These are phyloP conservation scores for Backusella macrospora DNA, from an alignment of 192 early-diverging fungal species.

Conservation along the genomic window DNA sequence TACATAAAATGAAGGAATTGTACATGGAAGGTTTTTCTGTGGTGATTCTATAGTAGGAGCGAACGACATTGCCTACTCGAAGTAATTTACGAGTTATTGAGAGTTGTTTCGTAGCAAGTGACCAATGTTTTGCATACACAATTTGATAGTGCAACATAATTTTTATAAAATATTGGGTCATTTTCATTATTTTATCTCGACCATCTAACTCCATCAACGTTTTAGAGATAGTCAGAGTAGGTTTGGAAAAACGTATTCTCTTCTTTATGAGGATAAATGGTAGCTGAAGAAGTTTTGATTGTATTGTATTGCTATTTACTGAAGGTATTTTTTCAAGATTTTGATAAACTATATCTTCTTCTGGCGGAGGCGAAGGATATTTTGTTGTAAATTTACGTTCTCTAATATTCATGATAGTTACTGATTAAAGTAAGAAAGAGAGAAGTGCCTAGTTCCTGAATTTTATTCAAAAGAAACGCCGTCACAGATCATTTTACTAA, in stretches of 20 bases:
- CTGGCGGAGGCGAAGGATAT: slow-evolving; percentile 13
- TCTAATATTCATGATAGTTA: background rate
- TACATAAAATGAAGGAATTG: slow-evolving; percentile 17
- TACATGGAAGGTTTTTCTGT: background rate
- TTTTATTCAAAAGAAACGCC: background rate
- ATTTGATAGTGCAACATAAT: slow-evolving; percentile 57
- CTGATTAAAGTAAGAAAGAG: slow-evolving; percentile 2
- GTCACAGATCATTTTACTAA: slow-evolving; percentile 1
- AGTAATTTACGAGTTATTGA: slow-evolving; percentile 77
- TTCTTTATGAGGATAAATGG: background rate
- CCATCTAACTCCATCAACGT: slow-evolving; percentile 76
- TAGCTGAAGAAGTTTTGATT: background rate
- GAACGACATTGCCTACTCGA: slow-evolving; percentile 70
- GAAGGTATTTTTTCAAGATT: background rate
- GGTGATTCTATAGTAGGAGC: slow-evolving; percentile 58
- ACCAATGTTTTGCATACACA: slow-evolving; percentile 37
- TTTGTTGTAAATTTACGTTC: background rate
- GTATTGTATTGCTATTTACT: background rate
- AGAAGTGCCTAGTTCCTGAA: background rate
- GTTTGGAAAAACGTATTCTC: background rate
- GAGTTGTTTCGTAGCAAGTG: slow-evolving; percentile 63
- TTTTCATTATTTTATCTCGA: slow-evolving; percentile 84
- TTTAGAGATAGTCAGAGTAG: slow-evolving; percentile 51
- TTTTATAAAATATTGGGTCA: slow-evolving; percentile 77
- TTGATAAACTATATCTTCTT: background rate